Conservation (phyloP, 306 rosid genomes). For the Benincasa hispida region DNA sequence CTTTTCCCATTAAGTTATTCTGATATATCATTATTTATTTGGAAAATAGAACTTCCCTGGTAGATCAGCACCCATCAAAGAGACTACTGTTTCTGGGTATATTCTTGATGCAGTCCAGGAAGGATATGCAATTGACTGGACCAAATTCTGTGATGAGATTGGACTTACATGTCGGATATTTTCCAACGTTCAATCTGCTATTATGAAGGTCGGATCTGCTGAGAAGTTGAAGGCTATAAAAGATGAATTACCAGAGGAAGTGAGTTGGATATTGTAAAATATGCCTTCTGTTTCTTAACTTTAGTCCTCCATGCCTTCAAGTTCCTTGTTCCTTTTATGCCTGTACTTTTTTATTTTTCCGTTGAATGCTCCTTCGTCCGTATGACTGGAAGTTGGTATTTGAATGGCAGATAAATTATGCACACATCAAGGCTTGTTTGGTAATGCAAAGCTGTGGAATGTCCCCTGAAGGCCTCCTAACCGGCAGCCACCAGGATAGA, state of each 20-base stretch:
- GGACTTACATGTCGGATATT: conserved; percentile 35
- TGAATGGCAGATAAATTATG: conserved; percentile 46
- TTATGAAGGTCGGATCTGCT: conserved; percentile 55
- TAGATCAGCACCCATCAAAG: conserved; percentile 77
- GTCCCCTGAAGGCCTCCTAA: conserved; percentile 21
- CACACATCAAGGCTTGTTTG: conserved; percentile 53
- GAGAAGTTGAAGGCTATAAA: conserved; percentile 86
- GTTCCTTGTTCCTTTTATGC: background rate
- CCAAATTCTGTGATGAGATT: conserved; percentile 38
- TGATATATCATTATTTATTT: conserved; percentile 4
- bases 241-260: conserved; percentile 67
- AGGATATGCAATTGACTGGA: conserved; percentile 66
- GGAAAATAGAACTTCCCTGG: conserved; percentile 42
- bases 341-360: background rate
- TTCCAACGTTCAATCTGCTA: conserved; percentile 43
- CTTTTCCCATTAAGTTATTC: background rate
- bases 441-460: conserved; percentile 37
- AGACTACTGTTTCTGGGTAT: conserved; percentile 60
- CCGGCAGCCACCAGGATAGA: conserved; percentile 8
- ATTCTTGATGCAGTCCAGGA: conserved; percentile 67
- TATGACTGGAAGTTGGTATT: conserved; percentile 8
- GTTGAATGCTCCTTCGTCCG: background rate
- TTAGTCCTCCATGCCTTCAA: background rate
- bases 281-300: background rate
- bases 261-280: conserved; percentile 26